A percentile compares a stretch with the other conserved stretches of the same genome.
Conservation (phyloP, 352 stramenopile species). For the Peronosclerospora sorghi region DNA sequence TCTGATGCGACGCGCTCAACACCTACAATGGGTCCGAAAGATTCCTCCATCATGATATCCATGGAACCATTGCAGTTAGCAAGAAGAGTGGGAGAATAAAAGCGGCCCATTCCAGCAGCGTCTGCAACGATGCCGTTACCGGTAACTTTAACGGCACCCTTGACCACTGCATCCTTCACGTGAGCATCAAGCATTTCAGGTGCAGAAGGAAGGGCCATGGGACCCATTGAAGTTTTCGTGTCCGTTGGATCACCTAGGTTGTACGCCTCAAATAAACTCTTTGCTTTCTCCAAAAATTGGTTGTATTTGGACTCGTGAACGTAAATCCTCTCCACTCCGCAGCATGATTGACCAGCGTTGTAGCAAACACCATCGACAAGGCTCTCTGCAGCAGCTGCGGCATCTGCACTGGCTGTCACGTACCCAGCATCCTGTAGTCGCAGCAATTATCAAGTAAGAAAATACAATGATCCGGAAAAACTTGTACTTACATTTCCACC, state of each 20-base stretch:
- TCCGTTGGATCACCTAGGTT: constrained; percentile 53
- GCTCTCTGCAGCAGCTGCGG: constrained; percentile 45
- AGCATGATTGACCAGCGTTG: constrained; percentile 81
- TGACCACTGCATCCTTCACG: constrained; percentile 61
- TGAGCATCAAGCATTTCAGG: constrained; percentile 37
- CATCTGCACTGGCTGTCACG: constrained; percentile 57
- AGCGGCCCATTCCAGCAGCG: constrained; percentile 43
- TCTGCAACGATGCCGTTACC: constrained; percentile 34
- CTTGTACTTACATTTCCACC: constrained; percentile 50
- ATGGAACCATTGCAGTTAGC: constrained; percentile 54
- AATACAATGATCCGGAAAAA: background rate
- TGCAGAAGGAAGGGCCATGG: constrained; percentile 50
- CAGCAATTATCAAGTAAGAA: constrained; percentile 1
- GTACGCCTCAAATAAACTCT: constrained; percentile 56
- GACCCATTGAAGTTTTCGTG: constrained; percentile 47
- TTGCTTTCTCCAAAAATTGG: constrained; percentile 55
- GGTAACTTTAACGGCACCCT: constrained; percentile 49
- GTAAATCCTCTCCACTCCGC: constrained; percentile 75
- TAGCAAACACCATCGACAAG: constrained; percentile 77
- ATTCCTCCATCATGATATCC: constrained; percentile 75
- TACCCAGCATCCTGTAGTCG: constrained; percentile 54
- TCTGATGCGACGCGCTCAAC: constrained; percentile 63
- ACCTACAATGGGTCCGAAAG: constrained; percentile 73
- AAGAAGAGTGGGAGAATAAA: constrained; percentile 72
- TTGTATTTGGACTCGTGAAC: constrained; percentile 77